phyloP scores from a whole-genome alignment of 2,329 filamentous ascomycete species.

The Fusarium tupiense region DNA sequence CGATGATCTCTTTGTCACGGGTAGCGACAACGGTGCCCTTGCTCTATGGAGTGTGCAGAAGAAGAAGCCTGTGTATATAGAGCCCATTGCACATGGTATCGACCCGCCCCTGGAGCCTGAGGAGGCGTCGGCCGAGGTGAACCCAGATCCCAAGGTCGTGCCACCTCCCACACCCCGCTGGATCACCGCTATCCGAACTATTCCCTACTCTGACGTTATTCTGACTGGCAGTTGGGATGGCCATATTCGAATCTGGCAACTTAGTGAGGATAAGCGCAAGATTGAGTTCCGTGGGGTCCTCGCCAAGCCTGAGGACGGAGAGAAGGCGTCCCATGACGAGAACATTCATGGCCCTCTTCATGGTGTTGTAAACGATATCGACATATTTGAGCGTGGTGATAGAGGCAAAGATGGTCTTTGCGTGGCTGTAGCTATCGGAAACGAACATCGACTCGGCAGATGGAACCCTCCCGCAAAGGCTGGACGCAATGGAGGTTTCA shows the following conservation, averaged over 20 bases:
- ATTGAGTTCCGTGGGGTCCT: constrained; percentile 78
- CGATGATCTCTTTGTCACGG: constrained; percentile 89
- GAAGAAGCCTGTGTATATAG: constrained; percentile 90
- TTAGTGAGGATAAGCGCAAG: constrained; percentile 83
- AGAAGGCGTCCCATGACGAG: constrained; percentile 41
- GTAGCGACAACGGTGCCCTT: constrained; percentile 88
- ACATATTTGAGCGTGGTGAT: constrained; percentile 85
- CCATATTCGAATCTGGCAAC: constrained; percentile 82
- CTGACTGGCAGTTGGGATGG: constrained; percentile 94
- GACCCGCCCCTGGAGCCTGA: constrained; percentile 75
- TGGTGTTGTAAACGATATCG: constrained; percentile 89
- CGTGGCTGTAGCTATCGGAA: constrained; percentile 85
- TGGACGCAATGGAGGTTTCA: constrained; percentile 81
- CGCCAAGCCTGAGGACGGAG: constrained; percentile 50
- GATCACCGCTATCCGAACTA: constrained; percentile 86
- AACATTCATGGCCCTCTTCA: constrained; percentile 57
- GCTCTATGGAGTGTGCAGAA: constrained; percentile 90
- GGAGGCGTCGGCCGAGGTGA: constrained; percentile 76
- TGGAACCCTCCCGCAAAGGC: constrained; percentile 74
- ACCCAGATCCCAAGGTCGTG: constrained; percentile 69
- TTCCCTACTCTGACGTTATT: constrained; percentile 91
- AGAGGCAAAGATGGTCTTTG: constrained; percentile 80
- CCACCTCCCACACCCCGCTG: constrained; percentile 78
- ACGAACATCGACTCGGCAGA: constrained; percentile 84
- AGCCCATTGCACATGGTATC: constrained; percentile 84